These are phyloP conservation scores for Tylopilus orsonianus DNA, from an alignment of 1,284 basidiomycete species.

Conservation along the genomic window DNA sequence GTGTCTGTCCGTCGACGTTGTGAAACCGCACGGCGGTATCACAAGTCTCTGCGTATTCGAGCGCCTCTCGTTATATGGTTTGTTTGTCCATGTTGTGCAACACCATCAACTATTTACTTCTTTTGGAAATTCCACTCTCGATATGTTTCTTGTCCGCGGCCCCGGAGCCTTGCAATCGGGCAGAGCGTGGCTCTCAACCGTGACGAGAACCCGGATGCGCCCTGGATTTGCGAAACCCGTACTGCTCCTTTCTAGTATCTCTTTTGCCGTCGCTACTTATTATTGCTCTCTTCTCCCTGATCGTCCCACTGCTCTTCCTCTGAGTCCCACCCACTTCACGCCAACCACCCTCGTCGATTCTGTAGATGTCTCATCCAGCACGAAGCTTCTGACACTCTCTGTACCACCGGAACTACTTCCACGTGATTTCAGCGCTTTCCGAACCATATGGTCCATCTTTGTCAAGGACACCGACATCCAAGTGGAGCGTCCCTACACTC, in stretches of 20 bases:
- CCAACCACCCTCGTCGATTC: conserved; percentile 57
- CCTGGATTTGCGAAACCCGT: background rate
- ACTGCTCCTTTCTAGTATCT: conserved; percentile 31
- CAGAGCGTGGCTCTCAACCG: background rate
- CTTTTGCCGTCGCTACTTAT: conserved; percentile 44
- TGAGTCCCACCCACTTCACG: conserved; percentile 64
- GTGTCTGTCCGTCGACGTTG: conserved; percentile 3
- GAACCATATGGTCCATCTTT: conserved; percentile 73
- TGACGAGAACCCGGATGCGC: background rate
- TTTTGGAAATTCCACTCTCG: conserved; percentile 14
- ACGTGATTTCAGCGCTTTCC: conserved; percentile 19
- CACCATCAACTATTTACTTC: conserved; percentile 12
- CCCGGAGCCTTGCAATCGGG: background rate
- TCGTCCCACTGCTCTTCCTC: conserved; percentile 40
- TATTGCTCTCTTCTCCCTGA: conserved; percentile 54
- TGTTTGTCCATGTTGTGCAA: conserved; percentile 30
- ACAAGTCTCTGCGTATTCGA: too few relatives aligned
- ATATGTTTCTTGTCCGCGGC: conserved; percentile 22
- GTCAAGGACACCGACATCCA: conserved; percentile 87
- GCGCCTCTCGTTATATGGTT: conserved; percentile 1
- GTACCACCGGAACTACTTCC: conserved; percentile 49
- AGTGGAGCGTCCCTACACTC: conserved; percentile 85
- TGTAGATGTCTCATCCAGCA: conserved; percentile 49
- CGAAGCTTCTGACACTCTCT: conserved; percentile 62
- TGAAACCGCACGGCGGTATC: too few relatives aligned